phyloP scores from a whole-genome alignment of 129 eudicot species.

The Calendula officinalis region DNA sequence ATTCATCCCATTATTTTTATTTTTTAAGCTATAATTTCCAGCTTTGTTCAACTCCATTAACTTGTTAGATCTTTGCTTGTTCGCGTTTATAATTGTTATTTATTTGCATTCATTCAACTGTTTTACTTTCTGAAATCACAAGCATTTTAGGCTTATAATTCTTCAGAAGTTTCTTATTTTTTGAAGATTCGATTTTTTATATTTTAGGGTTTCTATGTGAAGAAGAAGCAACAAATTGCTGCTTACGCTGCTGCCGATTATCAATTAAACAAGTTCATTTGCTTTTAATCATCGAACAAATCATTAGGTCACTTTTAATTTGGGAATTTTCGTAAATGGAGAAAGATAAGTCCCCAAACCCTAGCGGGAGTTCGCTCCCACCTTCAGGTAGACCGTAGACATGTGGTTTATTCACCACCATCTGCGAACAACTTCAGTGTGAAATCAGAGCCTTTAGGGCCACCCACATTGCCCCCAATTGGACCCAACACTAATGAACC shows the following conservation, averaged over 20 bases:
- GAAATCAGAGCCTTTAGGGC: conserved; percentile 55
- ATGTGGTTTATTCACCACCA: conserved; percentile 38
- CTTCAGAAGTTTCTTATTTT: not conserved
- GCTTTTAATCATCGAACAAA: not conserved
- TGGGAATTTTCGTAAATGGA: conserved; percentile 40
- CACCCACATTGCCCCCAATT: conserved; percentile 53
- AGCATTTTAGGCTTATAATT: conserved; percentile 6
- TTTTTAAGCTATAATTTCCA: not conserved
- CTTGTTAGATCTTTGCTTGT: conserved; percentile 11
- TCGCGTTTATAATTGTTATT: not conserved
- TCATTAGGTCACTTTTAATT: not conserved
- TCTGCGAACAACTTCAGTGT: conserved; percentile 35
- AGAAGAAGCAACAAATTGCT: not conserved
- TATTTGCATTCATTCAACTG: not conserved
- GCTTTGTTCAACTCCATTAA: not conserved
- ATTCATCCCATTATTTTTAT: not conserved
- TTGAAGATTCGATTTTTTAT: not conserved
- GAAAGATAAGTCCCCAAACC: conserved; percentile 53
- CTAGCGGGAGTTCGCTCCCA: conserved; percentile 54
- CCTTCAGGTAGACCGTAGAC: conserved; percentile 64
- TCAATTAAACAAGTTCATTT: not conserved
- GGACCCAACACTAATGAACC: conserved; percentile 40
- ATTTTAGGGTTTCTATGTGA: conserved; percentile 24
- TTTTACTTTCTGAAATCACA: not conserved
- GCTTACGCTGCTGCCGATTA: not conserved